Base-by-base conservation (phyloP, 257 asterid genomes). In the Rehmannia glutinosa region DNA sequence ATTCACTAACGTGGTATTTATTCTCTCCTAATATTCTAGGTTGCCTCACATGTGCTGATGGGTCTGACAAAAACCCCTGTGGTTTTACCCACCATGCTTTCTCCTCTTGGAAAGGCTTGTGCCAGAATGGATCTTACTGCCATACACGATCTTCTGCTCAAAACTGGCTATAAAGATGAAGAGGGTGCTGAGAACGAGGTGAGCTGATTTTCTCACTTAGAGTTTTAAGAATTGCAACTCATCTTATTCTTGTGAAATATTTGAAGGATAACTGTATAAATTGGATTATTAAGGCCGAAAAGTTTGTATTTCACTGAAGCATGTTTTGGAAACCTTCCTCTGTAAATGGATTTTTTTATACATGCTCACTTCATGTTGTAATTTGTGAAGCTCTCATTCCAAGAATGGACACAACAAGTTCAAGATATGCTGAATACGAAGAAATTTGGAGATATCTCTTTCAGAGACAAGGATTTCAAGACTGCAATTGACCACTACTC, bases 361-460 rank as follows among this genome's bases (percentile, higher is more conserved):
- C n/a, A n/a, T n/a, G n/a, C n/a, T n/a, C 8, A 51, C 8, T 55
- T 51, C n/a, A 2, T 74, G 19, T 17, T 66, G 20, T 46, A 20
- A 60, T 36, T 75, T 52, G 24, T 75, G 73, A 77, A 93, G 99
- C 99, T 94, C 46, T 94, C 97, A 20, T 94, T 94, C 87, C 99
- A 94, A 88, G 99, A 94, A 78, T 94, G 99, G 99, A 94, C 99
- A 4, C 99, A 92, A 68, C 98, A 94, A 85, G 99, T 94, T 82
- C 99, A 94, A 81, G 99, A 94, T 76, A 94, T 94, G 96, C 68
- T 91, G 63, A 91, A 91, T 67, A 94, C 97, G 0, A 94, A 91
- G 84, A 94, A 94, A 77, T 88, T 85, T 59, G 99, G 97, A 25
- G 99, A 94, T 69, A 85, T 85, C 41, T 95, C 97, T 10, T 94